phyloP scores from a whole-genome alignment of 495 filamentous ascomycete species.

The Tetracladium setigerum region DNA sequence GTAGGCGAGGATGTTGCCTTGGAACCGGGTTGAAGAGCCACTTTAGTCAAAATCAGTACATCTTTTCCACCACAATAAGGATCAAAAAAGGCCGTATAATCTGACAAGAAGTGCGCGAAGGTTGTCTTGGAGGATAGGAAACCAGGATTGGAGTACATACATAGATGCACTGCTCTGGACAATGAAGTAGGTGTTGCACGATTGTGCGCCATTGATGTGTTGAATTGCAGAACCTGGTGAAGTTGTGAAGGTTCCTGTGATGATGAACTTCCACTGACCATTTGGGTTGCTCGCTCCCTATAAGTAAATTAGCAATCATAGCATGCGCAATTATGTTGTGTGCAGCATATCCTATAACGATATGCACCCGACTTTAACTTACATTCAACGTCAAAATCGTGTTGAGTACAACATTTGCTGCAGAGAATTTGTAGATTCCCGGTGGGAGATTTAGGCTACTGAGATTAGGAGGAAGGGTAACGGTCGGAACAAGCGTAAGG shows the following conservation, averaged over 20 bases:
- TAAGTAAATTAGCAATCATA: no score
- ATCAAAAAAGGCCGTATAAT: no score
- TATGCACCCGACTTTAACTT: no score
- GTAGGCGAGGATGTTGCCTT: slow-evolving; percentile 12
- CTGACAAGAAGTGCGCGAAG: no score
- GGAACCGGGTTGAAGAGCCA: neutral
- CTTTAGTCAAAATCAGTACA: no score
- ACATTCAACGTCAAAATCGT: slow-evolving; percentile 5
- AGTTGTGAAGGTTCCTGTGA: slow-evolving; percentile 5
- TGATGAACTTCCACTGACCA: slow-evolving; percentile 13
- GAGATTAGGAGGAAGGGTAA: slow-evolving; percentile 6
- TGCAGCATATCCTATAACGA: no score
- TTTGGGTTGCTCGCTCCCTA: neutral
- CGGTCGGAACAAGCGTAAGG: neutral
- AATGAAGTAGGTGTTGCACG: slow-evolving; percentile 14
- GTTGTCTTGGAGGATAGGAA: no score
- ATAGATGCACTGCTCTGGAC: slow-evolving; percentile 10
- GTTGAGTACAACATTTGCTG: neutral
- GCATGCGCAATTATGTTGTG: no score
- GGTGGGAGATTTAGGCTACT: slow-evolving; percentile 4
- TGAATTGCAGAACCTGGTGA: neutral
- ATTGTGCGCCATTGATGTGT: slow-evolving; percentile 11
- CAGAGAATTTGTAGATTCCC: slow-evolving; percentile 12
- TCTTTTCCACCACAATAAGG: no score
- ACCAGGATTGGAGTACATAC: no score